phyloP scores from a whole-genome alignment of 2,329 filamentous ascomycete genomes.

The Ophiostoma quercus region DNA sequence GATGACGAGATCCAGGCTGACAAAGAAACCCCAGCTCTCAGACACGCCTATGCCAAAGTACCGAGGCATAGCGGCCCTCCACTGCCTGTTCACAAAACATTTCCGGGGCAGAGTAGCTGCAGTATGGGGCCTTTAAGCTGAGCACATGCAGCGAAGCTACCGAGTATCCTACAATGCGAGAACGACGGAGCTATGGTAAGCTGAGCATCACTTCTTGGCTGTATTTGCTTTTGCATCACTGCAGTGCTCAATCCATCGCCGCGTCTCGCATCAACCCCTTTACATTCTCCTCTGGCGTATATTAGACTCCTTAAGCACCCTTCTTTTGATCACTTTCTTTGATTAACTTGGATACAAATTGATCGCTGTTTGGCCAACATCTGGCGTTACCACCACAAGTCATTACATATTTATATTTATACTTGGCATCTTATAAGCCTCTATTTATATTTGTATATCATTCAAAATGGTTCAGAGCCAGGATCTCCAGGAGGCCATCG shows the following conservation, averaged over 20 bases:
- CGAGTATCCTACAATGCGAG: not conserved
- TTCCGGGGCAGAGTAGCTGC: not conserved
- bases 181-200: not conserved
- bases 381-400: not conserved
- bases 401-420: not conserved
- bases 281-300: not conserved
- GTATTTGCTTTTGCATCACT: not conserved
- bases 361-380: not conserved
- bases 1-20: not conserved
- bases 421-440: not conserved
- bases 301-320: not conserved
- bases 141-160: not conserved
- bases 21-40: not conserved
- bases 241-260: not conserved
- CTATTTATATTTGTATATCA: not conserved
- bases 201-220: not conserved
- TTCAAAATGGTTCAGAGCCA: slow-evolving; percentile 16
- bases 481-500: slow-evolving; percentile 21
- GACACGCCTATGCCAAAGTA: not conserved
- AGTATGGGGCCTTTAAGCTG: not conserved
- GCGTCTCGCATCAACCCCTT: not conserved
- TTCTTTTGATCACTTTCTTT: not conserved
- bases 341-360: not conserved
- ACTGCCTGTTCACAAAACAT: not conserved
- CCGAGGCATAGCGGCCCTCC: slow-evolving; percentile 3